Conservation (phyloP, 2,329 filamentous ascomycete genomes). For the Exophiala aquamarina region DNA sequence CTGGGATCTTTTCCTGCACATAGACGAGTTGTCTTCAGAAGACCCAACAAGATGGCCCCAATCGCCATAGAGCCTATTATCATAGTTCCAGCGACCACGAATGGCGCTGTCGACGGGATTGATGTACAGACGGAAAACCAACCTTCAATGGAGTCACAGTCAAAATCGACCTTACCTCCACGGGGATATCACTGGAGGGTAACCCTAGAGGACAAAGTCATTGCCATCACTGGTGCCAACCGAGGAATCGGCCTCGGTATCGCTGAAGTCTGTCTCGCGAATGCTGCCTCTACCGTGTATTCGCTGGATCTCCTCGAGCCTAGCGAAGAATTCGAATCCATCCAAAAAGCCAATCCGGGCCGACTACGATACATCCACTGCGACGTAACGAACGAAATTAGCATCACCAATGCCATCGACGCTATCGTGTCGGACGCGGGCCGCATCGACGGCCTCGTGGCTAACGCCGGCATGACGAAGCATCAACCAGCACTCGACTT, state of each 20-base stretch:
- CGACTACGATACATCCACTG: slow-evolving; percentile 10
- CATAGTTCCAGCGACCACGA: too few relatives aligned
- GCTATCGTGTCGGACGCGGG: slow-evolving; percentile 10
- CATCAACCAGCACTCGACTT: slow-evolving; percentile 50
- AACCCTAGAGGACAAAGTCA: slow-evolving; percentile 41
- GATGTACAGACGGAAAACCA: too few relatives aligned
- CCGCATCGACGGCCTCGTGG: slow-evolving; percentile 20
- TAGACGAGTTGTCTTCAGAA: too few relatives aligned
- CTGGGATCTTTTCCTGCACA: too few relatives aligned
- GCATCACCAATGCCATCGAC: slow-evolving; percentile 12
- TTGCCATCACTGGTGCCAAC: slow-evolving; percentile 45
- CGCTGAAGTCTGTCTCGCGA: slow-evolving; percentile 48
- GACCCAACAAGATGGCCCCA: slow-evolving; percentile 1
- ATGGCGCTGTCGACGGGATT: too few relatives aligned
- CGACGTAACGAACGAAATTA: slow-evolving; percentile 15
- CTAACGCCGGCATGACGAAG: slow-evolving; percentile 37
- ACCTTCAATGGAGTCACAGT: slow-evolving; percentile 21
- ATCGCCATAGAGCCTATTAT: slow-evolving; percentile 3
- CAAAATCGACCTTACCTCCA: slow-evolving; percentile 43
- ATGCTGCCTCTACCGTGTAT: slow-evolving; percentile 42
- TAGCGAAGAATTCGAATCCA: slow-evolving; percentile 33
- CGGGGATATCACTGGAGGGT: slow-evolving; percentile 48
- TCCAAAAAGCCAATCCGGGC: slow-evolving; percentile 41
- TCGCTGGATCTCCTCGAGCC: slow-evolving; percentile 43
- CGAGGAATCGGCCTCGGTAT: slow-evolving; percentile 49